Base-by-base conservation (phyloP, 352 stramenopile species). In the Pythium folliculosum region DNA sequence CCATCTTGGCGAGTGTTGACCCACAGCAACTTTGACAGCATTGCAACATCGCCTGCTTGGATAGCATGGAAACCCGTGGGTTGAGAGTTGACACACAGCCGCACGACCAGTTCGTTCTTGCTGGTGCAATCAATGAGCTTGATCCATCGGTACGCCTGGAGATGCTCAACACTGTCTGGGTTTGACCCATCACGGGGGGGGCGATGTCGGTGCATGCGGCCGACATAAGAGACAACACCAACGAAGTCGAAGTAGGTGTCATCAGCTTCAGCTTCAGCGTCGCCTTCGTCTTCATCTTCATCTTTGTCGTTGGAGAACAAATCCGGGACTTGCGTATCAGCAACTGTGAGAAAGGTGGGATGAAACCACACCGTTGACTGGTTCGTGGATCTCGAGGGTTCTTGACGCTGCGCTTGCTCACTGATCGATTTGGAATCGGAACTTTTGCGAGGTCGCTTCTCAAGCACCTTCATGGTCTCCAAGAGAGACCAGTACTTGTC, bases 21-120 rank as follows among this genome's bases (percentile, higher is more conserved):
- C 80, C 80, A 89, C 37, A 76, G 68, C 6, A 92, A 76, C 58
- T 86, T 90, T 5, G 81, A 89, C 7, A 82, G 48, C 73, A 92
- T 78, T 12, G 88, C 64, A 0, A 68, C 71, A 21, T 83, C 70
- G 7, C 84, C 81, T 16, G 82, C 81, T 58, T 82, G 68, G 27
- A 90, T 71, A 0, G 64, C 71, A 6, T 70, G 60, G 65, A 92
- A 90, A 5, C 76, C 43, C 12, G 62, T 60, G 5, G 81, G 77
- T 35, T 88, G 75, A 1, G 81, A 88, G 51, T 70, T 80, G 17
- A 81, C 73, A 13, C 61, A 53, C 1, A 92, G 19, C 10, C 65
- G 71, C 32, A 90, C 67, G 19, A 86, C 68, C 16, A 90, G 63
- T 59, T 92, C 81, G 27, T 63, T 61, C 1, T 67, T 72, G 21